These are phyloP conservation scores for Linum usitatissimum DNA, from an alignment of 345 rosid species.

Conservation along the genomic window DNA sequence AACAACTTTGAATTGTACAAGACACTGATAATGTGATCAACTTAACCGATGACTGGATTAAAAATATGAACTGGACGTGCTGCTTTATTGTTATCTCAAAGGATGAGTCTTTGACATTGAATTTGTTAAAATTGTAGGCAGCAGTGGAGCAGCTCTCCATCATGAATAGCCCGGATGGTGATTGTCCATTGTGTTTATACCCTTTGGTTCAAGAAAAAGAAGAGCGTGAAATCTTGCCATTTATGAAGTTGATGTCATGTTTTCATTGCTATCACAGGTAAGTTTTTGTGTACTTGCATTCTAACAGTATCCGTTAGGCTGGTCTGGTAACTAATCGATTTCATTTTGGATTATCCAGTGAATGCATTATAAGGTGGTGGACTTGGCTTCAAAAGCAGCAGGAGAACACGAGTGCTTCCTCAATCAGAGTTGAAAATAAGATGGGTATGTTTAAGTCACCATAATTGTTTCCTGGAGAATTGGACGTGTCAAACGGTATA, in stretches of 20 bases:
- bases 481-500: neutral
- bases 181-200: constrained; percentile 69
- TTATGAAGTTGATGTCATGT: constrained; percentile 99
- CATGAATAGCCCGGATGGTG: constrained; percentile 88
- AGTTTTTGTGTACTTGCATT: constrained; percentile 6
- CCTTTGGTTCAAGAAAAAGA: constrained; percentile 55
- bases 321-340: constrained; percentile 8
- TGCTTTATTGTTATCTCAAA: neutral
- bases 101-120: neutral
- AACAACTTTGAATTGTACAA: too few relatives aligned
- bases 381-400: constrained; percentile 57
- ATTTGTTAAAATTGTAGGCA: constrained; percentile 41
- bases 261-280: constrained; percentile 93
- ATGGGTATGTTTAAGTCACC: constrained; percentile 28
- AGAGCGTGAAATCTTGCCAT: constrained; percentile 35
- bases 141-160: constrained; percentile 67
- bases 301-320: neutral
- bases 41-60: too few relatives aligned
- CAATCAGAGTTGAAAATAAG: constrained; percentile 19
- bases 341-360: constrained; percentile 32
- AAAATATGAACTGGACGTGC: neutral
- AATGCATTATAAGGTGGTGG: constrained; percentile 91
- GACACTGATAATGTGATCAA: too few relatives aligned
- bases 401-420: constrained; percentile 22
- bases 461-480: neutral